Base-by-base conservation (phyloP, 2,329 filamentous ascomycete species). In the Diaporthe sp. region DNA sequence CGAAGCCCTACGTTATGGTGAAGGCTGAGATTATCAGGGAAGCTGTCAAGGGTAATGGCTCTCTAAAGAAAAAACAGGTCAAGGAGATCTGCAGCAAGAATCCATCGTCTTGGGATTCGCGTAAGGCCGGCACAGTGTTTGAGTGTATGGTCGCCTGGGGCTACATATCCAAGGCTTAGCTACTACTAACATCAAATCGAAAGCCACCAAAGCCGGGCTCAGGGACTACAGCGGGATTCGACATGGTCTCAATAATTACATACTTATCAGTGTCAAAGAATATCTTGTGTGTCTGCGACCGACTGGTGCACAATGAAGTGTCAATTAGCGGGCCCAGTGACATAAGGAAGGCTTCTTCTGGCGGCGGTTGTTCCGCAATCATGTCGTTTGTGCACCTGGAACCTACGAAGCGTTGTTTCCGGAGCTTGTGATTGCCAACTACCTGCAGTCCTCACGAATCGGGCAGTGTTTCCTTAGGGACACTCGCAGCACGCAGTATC, bases 91-190 rank as follows among this genome's bases (percentile, higher is more conserved):
- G 94, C 82, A 85, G 92, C 82, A 61, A 55, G n/a, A 73, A 73
- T 34, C 71, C 71, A n/a, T 73, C 71, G 2, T 73, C 71, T 25
- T 90, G 98, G 71, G 96, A 98, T 81, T 91, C 92, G 13, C 94
- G 94, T 78, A 98, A 98, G 84, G 93, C 94, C 0, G 93, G 94
- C 25, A 90, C 95, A 78, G 92, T 98, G 75, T 98, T 96, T 84
- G 97, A 98, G 83, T 98, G 98, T 83, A 96, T 98, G 86, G 94
- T 98, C 77, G 94, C 95, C 82, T 93, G 92, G 74, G 97, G 96
- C 3, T 98, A 96, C 95, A 93, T 98, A 76, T 94, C 92, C 44
- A 97, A 97, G 87, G 94, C 93, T 37, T 97, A 78, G 83, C 46
- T 19, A 22, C 46, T 19, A 22, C 37, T 51, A 65, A 28, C n/a